Evolutionary conservation across 306 rosid genomes (phyloP), one percentile per base, ranked within the genome.

Genomic region (Glycine latifolia): DNA sequence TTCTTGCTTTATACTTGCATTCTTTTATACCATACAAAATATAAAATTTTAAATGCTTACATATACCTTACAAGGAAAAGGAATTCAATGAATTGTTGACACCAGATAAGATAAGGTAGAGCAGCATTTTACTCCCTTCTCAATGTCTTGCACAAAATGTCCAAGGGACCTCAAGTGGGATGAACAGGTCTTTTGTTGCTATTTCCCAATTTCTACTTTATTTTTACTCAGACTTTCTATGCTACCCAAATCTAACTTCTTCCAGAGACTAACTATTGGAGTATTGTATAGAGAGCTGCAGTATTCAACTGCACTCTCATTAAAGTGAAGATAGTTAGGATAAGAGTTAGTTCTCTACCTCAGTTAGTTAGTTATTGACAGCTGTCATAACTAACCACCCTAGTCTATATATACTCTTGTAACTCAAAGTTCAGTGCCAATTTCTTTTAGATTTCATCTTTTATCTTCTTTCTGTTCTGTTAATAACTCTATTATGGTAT

Each of bases 1-100:
- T 65, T 41, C 11, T 41, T 7, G 6, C 3, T 66, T 37, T 7
- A 3, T 39, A 65, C 13, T 41, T 3, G 7, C 41, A 60, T 60
- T 60, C 16, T 60, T 60, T 60, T 60, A 60, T 60, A 56, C 63
- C 63, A 0, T 56, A n/a, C n/a, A 60, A 60, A 58, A 26, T 58
- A 11, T 58, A 17, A 7, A 16, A 16, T 16, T 16, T 7, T 16
- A 58, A 16, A 12, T 17, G 11, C 7, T 41, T 41, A 41, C 7
- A 41, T 14, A 15, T 12, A 54, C 9, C 60, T 4, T 14, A 54
- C 33, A 56, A 56, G 7, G 13, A 59, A 17, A 59, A 59, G 31
- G 12, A 59, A 59, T 59, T 10, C 37, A 59, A 8, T 59, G 1
- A 17, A 9, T 20, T 8, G 4, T 20, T 17, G 2, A 3, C 33